Base-by-base conservation (phyloP, 2,329 filamentous ascomycete species). In the Myriosclerotinia scirpicola region DNA sequence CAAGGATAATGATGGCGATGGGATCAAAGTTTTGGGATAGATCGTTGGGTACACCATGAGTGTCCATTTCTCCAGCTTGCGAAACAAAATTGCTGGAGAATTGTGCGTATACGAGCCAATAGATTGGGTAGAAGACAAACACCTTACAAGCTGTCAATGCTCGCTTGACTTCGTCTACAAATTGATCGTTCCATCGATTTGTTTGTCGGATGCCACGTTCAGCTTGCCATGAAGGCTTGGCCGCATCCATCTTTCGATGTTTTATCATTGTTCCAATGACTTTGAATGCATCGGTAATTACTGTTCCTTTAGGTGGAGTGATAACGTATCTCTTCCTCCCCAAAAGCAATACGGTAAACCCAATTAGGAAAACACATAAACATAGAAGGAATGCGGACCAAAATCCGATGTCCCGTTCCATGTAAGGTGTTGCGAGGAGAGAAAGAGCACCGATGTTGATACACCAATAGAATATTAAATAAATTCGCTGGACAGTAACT, bases 221-320 rank as follows among this genome's bases (percentile, higher is more conserved):
- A 79, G 67, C 81, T 66, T 87, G 86, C 80, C 85, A 87, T 5
- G 83, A 85, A 4, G 87, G 88, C 79, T 91, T 91, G 1, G 71
- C 53, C 7, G 85, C 88, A 64, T 91, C 81, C 71, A 79, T 76
- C 67, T 79, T 74, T 52, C 81, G 80, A 70, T 79, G 75, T 71
- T 80, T 74, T 76, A 84, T 81, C 65, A 80, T 82, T 52, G 89
- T 84, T 72, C 82, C 83, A 11, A 89, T 76, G 8, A 83, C 84
- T 70, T 82, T 84, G 81, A 91, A 90, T 20, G 87, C 85, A 71
- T 90, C 81, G 65, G 85, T 85, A 68, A 90, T 87, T 68, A 90
- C 79, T 5, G 85, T 87, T 50, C 88, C 88, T 69, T 87, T 80
- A 0, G 83, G 82, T 9, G 84, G 83, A 64, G 80, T 81, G 36